Base-by-base conservation (phyloP, 164 flowering plant species). In the Umbellularia californica region DNA sequence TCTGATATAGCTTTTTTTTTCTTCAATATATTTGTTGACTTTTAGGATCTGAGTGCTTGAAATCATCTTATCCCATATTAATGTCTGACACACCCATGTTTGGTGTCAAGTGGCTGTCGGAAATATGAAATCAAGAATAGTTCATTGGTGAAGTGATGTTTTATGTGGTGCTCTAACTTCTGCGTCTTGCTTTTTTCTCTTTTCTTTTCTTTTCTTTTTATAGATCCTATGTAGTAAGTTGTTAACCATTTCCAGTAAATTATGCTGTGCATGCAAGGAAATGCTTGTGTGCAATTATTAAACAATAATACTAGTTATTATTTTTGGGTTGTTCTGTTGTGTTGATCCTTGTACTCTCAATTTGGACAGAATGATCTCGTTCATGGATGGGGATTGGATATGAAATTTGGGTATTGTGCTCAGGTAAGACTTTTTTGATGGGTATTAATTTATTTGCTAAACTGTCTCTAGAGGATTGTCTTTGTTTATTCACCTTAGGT, bases 301-400 rank as follows among this genome's bases (percentile, higher is more conserved):
- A 67, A 67, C 28, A 67, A n/a, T 27, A n/a, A 14, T 67, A 24
- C 22, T 33, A 30, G 50, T 67, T 30, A 19, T n/a, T n/a, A 28
- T 15, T 67, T 67, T 17, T 19, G 15, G 69, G 25, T 28, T 33
- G 70, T 17, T 67, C 15, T 67, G 20, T 19, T 41, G 28, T 67
- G 60, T 55, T 55, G 60, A 67, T 30, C 47, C 30, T 67, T 35
- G 22, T 50, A 9, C 28, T 72, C 62, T 41, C 50, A 23, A 13
- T 72, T 77, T 77, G 50, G 79, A 66, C 90, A 96, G 99, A 96
- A 92, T 86, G 99, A 96, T 83, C 94, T 96, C 60, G 90, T 94
- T 68, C 97, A 94, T 76, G 99, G 98, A 74, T 94, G 98, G 99
- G 98, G 98, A 79, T 75, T 94, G 97, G 99, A 96, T 82, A 94